Conservation (phyloP, 139 green algal genomes). For the Chlorella sorokiniana region DNA sequence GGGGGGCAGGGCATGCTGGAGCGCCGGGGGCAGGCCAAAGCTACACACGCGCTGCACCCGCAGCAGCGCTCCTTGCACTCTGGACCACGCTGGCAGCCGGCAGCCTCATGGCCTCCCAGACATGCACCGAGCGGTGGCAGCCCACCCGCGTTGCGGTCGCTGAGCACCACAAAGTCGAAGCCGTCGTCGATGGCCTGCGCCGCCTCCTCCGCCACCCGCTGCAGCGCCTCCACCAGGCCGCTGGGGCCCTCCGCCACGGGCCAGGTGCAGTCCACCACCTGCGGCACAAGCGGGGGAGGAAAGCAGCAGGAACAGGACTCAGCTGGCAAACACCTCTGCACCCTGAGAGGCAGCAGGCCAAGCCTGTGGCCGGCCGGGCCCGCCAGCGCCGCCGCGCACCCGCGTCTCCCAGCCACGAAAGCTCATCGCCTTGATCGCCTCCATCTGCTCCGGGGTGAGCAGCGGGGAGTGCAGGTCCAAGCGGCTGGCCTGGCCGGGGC, state of each 20-base stretch:
- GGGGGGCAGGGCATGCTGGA: background rate
- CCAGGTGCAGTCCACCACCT: slow-evolving; percentile 90
- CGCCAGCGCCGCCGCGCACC: slow-evolving; percentile 27
- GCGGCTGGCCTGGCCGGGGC: slow-evolving; percentile 67
- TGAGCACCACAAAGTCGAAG: slow-evolving; percentile 77
- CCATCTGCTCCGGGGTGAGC: slow-evolving; percentile 82
- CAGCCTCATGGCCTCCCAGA: background rate
- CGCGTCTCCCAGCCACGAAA: slow-evolving; percentile 70
- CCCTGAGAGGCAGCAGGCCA: background rate
- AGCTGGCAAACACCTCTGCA: background rate
- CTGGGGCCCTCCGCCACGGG: slow-evolving; percentile 64
- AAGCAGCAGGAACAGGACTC: background rate
- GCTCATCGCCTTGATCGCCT: slow-evolving; percentile 79
- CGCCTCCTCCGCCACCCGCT: slow-evolving; percentile 76
- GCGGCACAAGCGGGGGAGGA: background rate
- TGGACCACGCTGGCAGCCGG: background rate
- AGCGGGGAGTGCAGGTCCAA: slow-evolving; percentile 85
- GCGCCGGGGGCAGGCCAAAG: background rate
- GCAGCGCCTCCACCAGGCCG: slow-evolving; percentile 76
- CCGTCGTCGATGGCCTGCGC: slow-evolving; percentile 79
- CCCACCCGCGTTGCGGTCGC: slow-evolving; percentile 12
- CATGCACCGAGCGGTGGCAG: background rate
- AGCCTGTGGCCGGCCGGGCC: background rate
- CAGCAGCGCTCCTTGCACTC: too few relatives aligned
- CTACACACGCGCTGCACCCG: too few relatives aligned